Evolutionary conservation across 148 eudicot species (phyloP).

Genomic region (Persicaria maculosa): DNA sequence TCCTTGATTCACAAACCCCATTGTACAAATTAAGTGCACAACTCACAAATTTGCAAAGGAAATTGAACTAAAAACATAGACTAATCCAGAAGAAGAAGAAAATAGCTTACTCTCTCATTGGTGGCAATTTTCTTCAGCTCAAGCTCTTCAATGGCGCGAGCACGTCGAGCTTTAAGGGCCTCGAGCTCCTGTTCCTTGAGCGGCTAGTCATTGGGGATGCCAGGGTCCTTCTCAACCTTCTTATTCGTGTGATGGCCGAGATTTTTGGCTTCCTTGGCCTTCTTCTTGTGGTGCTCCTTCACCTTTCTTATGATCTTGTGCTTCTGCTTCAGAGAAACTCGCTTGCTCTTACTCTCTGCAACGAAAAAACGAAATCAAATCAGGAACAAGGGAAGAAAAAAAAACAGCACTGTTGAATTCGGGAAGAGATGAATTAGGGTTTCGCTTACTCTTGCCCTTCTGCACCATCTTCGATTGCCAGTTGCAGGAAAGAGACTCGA

Average conservation of each 20-base stretch:
- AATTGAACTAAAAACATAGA: neutral
- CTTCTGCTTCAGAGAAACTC: slow-evolving; percentile 66
- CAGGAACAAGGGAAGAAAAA: neutral
- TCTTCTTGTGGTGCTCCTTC: slow-evolving; percentile 92
- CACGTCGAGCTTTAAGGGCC: slow-evolving; percentile 71
- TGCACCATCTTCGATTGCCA: slow-evolving; percentile 42
- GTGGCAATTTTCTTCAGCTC: slow-evolving; percentile 91
- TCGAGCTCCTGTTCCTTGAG: slow-evolving; percentile 94
- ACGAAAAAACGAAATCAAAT: neutral
- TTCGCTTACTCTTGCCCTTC: slow-evolving; percentile 58
- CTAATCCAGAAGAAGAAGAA: no score
- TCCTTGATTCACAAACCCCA: no score
- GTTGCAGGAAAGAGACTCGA: neutral
- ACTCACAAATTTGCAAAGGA: no score
- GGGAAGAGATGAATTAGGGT: neutral
- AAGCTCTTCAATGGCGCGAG: slow-evolving; percentile 57
- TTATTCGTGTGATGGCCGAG: slow-evolving; percentile 47
- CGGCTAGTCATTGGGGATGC: slow-evolving; percentile 98
- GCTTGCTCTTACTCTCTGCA: slow-evolving; percentile 92
- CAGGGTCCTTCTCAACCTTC: slow-evolving; percentile 88
- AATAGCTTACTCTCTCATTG: slow-evolving; percentile 65
- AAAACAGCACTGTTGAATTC: no score
- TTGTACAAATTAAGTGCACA: no score
- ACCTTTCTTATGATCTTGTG: slow-evolving; percentile 75
- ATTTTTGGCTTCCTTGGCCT: slow-evolving; percentile 91